A percentile compares a stretch with the other conserved stretches of the same genome.
Conservation (phyloP, 2,329 filamentous ascomycete genomes). For the Aulographum hederae region DNA sequence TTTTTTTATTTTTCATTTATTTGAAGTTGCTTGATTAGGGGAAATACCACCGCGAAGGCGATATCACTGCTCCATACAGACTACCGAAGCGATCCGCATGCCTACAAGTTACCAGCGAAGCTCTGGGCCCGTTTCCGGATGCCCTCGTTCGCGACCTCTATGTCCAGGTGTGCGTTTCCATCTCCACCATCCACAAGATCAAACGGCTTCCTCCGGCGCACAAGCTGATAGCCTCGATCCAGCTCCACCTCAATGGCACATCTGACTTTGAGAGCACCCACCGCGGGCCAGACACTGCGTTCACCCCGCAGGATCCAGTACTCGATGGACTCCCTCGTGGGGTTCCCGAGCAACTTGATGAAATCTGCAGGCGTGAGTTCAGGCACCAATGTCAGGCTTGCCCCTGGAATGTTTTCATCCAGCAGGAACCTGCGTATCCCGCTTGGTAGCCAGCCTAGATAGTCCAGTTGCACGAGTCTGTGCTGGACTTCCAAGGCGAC, state of each 20-base stretch:
- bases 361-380: slow-evolving; percentile 60
- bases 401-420: slow-evolving; percentile 63
- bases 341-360: slow-evolving; percentile 61
- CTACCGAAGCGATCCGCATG: too few species aligned
- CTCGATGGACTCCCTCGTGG: slow-evolving; percentile 54
- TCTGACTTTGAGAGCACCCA: slow-evolving; percentile 62
- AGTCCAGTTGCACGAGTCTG: slow-evolving; percentile 64
- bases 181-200: too few species aligned
- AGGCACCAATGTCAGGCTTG: slow-evolving; percentile 66
- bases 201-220: slow-evolving; percentile 35
- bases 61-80: too few species aligned
- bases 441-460: slow-evolving; percentile 51
- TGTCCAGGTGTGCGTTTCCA: too few species aligned
- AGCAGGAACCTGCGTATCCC: slow-evolving; percentile 59
- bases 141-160: too few species aligned
- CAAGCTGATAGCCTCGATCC: slow-evolving; percentile 67
- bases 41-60: too few species aligned
- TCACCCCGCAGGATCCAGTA: slow-evolving; percentile 81
- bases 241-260: slow-evolving; percentile 78
- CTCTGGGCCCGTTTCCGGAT: too few species aligned
- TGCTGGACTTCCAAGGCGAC: slow-evolving; percentile 64
- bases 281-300: slow-evolving; percentile 75
- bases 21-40: too few species aligned
- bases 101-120: too few species aligned
- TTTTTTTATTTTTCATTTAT: too few species aligned